phyloP scores from a whole-genome alignment of 2,329 filamentous ascomycete species.

The Talaromyces islandicus region DNA sequence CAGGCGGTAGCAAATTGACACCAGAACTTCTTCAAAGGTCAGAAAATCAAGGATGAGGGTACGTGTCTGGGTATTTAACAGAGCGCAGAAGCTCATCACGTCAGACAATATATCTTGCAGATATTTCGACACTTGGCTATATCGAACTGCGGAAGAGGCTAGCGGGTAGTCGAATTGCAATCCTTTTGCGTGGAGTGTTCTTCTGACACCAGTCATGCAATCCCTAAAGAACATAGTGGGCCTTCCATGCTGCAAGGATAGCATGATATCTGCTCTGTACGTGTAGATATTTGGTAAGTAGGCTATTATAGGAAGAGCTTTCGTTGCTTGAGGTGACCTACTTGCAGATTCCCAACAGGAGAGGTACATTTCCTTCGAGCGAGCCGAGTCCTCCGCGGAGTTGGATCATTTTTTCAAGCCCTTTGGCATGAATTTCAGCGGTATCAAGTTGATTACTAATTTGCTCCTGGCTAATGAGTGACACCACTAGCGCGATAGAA shows the following conservation, averaged over 20 bases:
- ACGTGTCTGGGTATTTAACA: constrained; percentile 1
- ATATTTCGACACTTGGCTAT: not conserved
- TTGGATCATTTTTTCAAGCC: constrained; percentile 4
- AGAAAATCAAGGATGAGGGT: not conserved
- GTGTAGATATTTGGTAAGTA: not conserved
- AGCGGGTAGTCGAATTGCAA: not conserved
- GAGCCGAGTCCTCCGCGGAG: constrained; percentile 1
- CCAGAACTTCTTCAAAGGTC: constrained; percentile 3
- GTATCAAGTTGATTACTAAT: not conserved
- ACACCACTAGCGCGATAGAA: constrained; percentile 3
- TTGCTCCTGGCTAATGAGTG: constrained; percentile 9
- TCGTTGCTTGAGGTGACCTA: not conserved
- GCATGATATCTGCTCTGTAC: constrained; percentile 4
- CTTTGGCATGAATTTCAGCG: constrained; percentile 6
- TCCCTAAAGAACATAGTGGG: constrained; percentile 5
- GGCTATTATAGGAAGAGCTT: not conserved
- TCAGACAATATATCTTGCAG: constrained; percentile 3
- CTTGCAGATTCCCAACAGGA: constrained; percentile 10
- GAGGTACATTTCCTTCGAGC: not conserved
- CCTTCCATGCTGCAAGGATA: constrained; percentile 4
- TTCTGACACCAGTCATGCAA: not conserved
- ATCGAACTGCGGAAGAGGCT: not conserved
- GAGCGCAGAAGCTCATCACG: not conserved
- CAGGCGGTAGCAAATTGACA: constrained; percentile 7
- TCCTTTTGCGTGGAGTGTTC: not conserved